Evolutionary conservation across 208 protist genomes (phyloP), one percentile per base, ranked within the genome.

Genomic region (Phytomonas sp.): DNA sequence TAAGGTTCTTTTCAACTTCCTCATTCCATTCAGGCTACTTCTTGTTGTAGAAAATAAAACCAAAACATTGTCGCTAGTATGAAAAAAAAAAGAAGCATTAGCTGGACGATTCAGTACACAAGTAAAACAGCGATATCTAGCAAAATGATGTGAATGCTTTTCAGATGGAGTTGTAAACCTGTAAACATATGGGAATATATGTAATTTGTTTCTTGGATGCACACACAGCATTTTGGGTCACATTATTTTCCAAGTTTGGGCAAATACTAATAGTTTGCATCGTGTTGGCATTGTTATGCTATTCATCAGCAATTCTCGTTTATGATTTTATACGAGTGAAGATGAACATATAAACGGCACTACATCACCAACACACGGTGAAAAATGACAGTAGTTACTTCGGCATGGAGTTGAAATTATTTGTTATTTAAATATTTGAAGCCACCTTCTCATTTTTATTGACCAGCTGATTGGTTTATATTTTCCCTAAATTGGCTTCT

Each of bases 21-120:
- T 49, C 14, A 49, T 49, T 49, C 40, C 40, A 49, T 12, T 49
- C 2, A 49, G 40, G 14, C 40, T 49, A 49, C 12, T 49, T 49
- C 14, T 19, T 19, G 3, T 49, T 12, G 40, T 49, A 1, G 36
- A 65, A 65, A 63, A 56, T 36, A 31, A 36, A 40, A 71, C 49
- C 64, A 31, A 71, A 19, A 59, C 30, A 7, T 29, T 29, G 30
- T n/a, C 11, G 23, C 37, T 36, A 36, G 6, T 56, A 71, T 36
- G 4, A 62, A 42, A 33, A 33, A 65, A 69, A 49, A 71, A 29
- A 60, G 33, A 52, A 66, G 63, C 7, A 64, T 34, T 60, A 63
- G 49, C n/a, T 30, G 42, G 33, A 34, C n/a, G 12, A 37, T 42
- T 49, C 40, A 49, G 14, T 12, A 49, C 14, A 12, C 40, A 49